Base-by-base conservation (phyloP, 1,284 basidiomycete species). In the Rugosomyces carneus region DNA sequence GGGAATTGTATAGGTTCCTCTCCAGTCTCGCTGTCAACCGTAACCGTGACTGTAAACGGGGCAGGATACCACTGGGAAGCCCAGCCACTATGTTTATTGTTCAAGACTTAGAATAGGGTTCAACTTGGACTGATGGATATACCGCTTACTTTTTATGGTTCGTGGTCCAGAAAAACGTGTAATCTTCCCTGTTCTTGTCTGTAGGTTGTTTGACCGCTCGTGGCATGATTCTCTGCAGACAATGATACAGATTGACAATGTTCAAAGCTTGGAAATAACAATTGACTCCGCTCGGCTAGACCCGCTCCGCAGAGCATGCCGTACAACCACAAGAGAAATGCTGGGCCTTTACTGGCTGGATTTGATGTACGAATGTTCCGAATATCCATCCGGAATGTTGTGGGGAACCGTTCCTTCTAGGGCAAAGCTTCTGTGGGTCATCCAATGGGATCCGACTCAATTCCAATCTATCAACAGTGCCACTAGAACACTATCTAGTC, bases 1-100 rank as follows among this genome's bases (percentile, higher is more conserved):
- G 60, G 61, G 57, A 80, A 80, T 23, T 65, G 57, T 3, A 58
- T 55, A 38, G 68, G 60, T 29, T 63, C 59, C 27, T 60, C 55
- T 19, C 39, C 36, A 11, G 38, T 26, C 3, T 39, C 37, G n/a
- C n/a, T 10, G 15, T 45, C 40, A 26, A 75, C 49, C 1, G 55
- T 53, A n/a, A 75, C 53, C 3, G 54, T 54, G 1, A 62, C 66
- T 15, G 55, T 69, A 58, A 81, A 80, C 1, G 69, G 60, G 0
- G 71, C 68, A 5, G 59, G 60, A 55, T 71, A 75, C 79, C 77
- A 80, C 53, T 81, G 76, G 13, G 72, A 75, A 37, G 73, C 71
- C 68, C 71, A 76, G 15, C 75, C 76, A 54, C 72, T n/a, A n/a
- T n/a, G n/a, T n/a, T n/a, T 67, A 35, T 40, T 36, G 27, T 48